These are phyloP conservation scores for Solanum phureja DNA, from an alignment of 257 asterid genomes.

Conservation along the genomic window DNA sequence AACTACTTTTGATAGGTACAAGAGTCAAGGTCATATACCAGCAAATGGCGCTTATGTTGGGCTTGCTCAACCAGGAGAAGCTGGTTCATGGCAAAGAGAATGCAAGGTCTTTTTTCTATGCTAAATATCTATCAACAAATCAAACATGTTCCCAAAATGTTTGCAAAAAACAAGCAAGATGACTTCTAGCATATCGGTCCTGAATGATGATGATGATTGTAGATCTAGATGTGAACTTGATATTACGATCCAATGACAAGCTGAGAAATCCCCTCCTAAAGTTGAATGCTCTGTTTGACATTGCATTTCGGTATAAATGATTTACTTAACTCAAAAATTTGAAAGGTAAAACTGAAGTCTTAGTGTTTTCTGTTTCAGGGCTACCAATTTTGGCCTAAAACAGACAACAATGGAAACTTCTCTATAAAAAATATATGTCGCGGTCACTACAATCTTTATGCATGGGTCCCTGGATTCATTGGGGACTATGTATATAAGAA, in stretches of 20 bases:
- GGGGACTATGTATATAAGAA: conserved; percentile 44
- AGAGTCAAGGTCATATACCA: conserved; percentile 14
- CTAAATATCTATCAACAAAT: neutral
- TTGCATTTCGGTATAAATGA: too few species aligned
- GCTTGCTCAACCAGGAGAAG: conserved; percentile 52
- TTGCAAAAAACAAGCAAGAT: neutral
- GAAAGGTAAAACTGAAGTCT: neutral
- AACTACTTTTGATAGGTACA: conserved; percentile 15
- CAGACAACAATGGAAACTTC: conserved; percentile 43
- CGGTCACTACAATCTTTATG: conserved; percentile 51
- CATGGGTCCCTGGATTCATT: conserved; percentile 66
- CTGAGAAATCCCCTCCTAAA: too few species aligned
- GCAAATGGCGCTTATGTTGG: conserved; percentile 63
- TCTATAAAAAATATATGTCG: conserved; percentile 26
- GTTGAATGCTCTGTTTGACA: too few species aligned
- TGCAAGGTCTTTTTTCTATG: conserved; percentile 27
- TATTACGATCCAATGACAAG: too few species aligned
- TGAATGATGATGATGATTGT: neutral
- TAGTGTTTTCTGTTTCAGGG: conserved; percentile 25
- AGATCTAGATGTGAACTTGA: neutral
- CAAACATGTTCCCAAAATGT: neutral
- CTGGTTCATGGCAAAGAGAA: conserved; percentile 74
- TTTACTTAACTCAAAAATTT: neutral
- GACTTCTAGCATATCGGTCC: neutral
- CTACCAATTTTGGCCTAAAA: conserved; percentile 62